Conservation (phyloP, 192 early-diverging fungal species). For the Neocallimastix lanati region DNA sequence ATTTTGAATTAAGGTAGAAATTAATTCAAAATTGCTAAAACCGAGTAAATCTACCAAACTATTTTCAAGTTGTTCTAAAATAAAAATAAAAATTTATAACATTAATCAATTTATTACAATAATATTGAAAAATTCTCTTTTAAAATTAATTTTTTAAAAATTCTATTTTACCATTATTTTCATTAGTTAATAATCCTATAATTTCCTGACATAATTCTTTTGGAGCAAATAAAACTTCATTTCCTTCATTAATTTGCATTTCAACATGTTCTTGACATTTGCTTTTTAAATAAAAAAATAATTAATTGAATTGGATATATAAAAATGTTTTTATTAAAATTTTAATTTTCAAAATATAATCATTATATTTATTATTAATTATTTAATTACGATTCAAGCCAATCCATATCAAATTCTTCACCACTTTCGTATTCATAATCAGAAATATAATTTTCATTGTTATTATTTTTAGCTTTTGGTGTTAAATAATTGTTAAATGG, state of each 20-base stretch:
- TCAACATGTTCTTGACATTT: neutral
- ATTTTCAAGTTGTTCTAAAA: neutral
- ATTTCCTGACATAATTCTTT: neutral
- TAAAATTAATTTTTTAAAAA: neutral
- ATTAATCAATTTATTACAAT: too few relatives aligned
- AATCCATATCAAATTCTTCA: neutral
- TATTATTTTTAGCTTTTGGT: neutral
- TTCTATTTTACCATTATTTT: neutral
- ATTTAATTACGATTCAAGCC: neutral
- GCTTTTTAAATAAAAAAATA: neutral
- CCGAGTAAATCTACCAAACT: neutral
- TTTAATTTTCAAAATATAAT: too few relatives aligned
- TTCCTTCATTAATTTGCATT: neutral
- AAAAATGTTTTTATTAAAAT: too few relatives aligned
- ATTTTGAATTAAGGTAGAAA: neutral
- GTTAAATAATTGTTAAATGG: neutral
- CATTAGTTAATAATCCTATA: neutral
- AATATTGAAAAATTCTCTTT: too few relatives aligned
- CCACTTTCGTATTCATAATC: neutral
- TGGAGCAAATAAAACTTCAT: neutral
- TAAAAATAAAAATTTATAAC: neutral
- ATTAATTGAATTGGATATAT: too few relatives aligned
- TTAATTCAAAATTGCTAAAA: neutral
- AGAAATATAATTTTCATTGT: neutral
- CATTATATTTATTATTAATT: neutral